Conservation (phyloP, 2,329 filamentous ascomycete species). For the Alternaria longipes region DNA sequence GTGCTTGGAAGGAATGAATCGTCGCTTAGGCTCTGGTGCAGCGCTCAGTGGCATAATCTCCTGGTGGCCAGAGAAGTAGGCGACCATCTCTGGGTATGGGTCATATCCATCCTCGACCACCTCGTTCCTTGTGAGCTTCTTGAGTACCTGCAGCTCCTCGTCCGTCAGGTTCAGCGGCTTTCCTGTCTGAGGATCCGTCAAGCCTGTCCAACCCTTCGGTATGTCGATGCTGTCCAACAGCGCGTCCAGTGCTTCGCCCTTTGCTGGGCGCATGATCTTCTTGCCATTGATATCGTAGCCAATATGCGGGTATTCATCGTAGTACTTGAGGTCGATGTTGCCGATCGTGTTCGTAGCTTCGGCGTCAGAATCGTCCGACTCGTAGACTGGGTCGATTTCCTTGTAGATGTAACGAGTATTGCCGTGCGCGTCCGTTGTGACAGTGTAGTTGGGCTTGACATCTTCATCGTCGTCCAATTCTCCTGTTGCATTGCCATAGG, state of each 20-base stretch:
- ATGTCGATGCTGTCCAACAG: slow-evolving; percentile 96
- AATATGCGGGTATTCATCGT: slow-evolving; percentile 97
- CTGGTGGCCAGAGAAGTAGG: slow-evolving; percentile 90
- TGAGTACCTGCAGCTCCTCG: slow-evolving; percentile 88
- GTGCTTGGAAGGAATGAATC: slow-evolving; percentile 96
- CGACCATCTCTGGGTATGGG: slow-evolving; percentile 90
- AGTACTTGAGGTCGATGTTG: slow-evolving; percentile 91
- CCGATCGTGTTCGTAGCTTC: slow-evolving; percentile 90
- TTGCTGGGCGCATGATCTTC: slow-evolving; percentile 95
- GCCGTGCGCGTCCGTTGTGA: slow-evolving; percentile 86
- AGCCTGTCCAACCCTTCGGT: slow-evolving; percentile 94
- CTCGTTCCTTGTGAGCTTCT: slow-evolving; percentile 88
- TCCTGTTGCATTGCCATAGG: slow-evolving; percentile 25
- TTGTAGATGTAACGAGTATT: slow-evolving; percentile 89
- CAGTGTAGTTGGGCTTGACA: slow-evolving; percentile 62
- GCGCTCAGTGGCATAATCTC: slow-evolving; percentile 96
- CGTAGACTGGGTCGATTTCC: slow-evolving; percentile 93
- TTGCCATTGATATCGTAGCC: slow-evolving; percentile 99
- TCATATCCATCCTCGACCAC: slow-evolving; percentile 88
- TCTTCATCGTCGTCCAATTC: slow-evolving; percentile 44
- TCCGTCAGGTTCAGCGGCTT: slow-evolving; percentile 88
- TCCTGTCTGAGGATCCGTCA: slow-evolving; percentile 93
- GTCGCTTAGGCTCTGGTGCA: slow-evolving; percentile 93
- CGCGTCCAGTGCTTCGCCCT: slow-evolving; percentile 90
- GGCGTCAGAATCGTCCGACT: slow-evolving; percentile 92